Evolutionary conservation across 2,329 filamentous ascomycete genomes (phyloP).

Genomic region (Stemphylium beticola): DNA sequence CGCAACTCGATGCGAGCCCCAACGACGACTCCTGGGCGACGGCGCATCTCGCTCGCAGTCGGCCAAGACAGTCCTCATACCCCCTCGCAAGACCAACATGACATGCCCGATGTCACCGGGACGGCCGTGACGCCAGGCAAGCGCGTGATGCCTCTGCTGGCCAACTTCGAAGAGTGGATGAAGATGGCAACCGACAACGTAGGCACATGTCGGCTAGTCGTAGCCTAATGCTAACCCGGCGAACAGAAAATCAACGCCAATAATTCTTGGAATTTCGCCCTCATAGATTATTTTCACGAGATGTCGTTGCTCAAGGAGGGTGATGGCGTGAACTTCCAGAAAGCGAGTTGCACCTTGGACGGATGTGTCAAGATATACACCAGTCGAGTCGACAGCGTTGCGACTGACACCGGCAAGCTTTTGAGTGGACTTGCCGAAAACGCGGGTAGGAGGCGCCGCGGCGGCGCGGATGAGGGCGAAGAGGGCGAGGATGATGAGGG

Average conservation of each 20-base stretch:
- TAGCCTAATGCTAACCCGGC: slow-evolving; percentile 16
- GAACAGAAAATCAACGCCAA: slow-evolving; percentile 80
- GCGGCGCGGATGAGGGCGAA: slow-evolving; percentile 41
- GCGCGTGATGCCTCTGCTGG: slow-evolving; percentile 83
- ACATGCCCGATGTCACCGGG: slow-evolving; percentile 68
- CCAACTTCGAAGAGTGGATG: slow-evolving; percentile 99
- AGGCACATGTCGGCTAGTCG: slow-evolving; percentile 3
- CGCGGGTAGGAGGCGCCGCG: slow-evolving; percentile 63
- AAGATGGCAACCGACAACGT: slow-evolving; percentile 98
- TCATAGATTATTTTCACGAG: slow-evolving; percentile 99
- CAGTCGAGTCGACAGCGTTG: slow-evolving; percentile 95
- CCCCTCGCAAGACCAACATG: slow-evolving; percentile 55
- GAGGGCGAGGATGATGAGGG: slow-evolving; percentile 68
- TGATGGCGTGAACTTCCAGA: slow-evolving; percentile 97
- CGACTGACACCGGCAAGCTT: slow-evolving; percentile 94
- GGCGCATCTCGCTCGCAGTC: slow-evolving; percentile 63
- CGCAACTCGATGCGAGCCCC: slow-evolving; percentile 90
- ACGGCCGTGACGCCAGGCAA: slow-evolving; percentile 92
- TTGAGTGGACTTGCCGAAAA: slow-evolving; percentile 92
- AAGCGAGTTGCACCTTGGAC: slow-evolving; percentile 95
- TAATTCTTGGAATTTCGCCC: slow-evolving; percentile 99
- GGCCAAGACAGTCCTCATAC: slow-evolving; percentile 57
- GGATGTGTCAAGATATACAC: slow-evolving; percentile 99
- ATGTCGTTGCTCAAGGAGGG: slow-evolving; percentile 97
- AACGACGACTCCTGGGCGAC: slow-evolving; percentile 70